Evolutionary conservation across 345 rosid species (phyloP).

Genomic region (Noccaea caerulescens): DNA sequence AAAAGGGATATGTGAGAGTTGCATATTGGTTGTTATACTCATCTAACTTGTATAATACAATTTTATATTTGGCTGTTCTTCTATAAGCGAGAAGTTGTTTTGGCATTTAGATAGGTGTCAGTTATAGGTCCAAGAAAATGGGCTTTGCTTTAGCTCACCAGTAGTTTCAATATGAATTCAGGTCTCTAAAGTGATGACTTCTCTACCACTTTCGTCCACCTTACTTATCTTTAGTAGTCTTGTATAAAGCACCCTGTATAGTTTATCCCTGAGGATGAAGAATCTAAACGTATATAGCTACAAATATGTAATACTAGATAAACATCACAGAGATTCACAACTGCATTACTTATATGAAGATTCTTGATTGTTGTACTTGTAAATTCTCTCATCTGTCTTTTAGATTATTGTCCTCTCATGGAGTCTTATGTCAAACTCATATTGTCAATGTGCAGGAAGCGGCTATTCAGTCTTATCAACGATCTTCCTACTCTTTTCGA

Average conservation of each 20-base stretch:
- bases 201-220: background rate
- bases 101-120: constrained; percentile 5
- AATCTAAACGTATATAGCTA: background rate
- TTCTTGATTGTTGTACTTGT: background rate
- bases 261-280: background rate
- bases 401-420: constrained; percentile 1
- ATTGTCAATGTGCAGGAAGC: constrained; percentile 65
- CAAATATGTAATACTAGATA: constrained; percentile 7
- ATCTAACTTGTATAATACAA: too few relatives aligned
- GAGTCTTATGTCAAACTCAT: constrained; percentile 1
- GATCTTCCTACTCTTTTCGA: constrained; percentile 95
- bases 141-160: constrained; percentile 15
- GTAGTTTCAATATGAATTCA: background rate
- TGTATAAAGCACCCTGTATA: background rate
- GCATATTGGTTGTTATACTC: too few relatives aligned
- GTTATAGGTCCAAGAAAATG: background rate
- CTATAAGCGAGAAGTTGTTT: background rate
- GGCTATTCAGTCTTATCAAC: constrained; percentile 84
- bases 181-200: background rate
- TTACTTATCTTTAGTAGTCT: background rate
- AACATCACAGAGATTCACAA: constrained; percentile 12
- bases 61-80: background rate
- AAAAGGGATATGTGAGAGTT: constrained; percentile 7
- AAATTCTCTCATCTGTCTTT: constrained; percentile 11
- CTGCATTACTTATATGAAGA: constrained; percentile 14